These are phyloP conservation scores for Pholiota adiposa DNA, from an alignment of 1,284 basidiomycete species.

Conservation along the genomic window DNA sequence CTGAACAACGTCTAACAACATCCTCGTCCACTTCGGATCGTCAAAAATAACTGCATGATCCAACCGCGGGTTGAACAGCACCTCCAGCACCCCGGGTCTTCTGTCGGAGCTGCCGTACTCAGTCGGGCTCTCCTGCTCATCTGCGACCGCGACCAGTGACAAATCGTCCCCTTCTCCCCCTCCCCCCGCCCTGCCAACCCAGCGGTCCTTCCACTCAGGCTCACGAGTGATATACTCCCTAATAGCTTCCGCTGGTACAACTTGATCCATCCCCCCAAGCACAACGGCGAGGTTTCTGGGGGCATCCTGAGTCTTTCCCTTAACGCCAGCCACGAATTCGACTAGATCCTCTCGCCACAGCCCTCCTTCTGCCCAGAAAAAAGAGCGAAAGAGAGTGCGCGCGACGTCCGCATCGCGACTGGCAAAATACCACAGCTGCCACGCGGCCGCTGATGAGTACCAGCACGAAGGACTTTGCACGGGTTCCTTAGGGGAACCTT, in stretches of 20 bases:
- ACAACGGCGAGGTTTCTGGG: constrained; percentile 43
- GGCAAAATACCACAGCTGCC: constrained; percentile 72
- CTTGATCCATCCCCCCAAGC: constrained; percentile 60
- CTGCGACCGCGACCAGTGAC: background rate
- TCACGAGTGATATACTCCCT: constrained; percentile 3
- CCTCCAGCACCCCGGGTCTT: constrained; percentile 41
- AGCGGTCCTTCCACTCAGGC: background rate
- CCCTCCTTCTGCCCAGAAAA: constrained; percentile 68
- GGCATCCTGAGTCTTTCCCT: background rate
- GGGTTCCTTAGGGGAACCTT: background rate
- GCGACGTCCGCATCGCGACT: constrained; percentile 65
- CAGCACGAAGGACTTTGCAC: background rate
- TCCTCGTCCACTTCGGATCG: constrained; percentile 26
- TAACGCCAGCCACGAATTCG: constrained; percentile 23
- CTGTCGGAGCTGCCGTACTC: no score
- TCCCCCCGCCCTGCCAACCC: background rate
- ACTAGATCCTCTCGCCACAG: constrained; percentile 63
- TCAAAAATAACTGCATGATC: constrained; percentile 66
- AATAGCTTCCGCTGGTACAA: constrained; percentile 55
- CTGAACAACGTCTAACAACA: constrained; percentile 44
- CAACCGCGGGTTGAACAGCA: constrained; percentile 51
- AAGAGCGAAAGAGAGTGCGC: constrained; percentile 57
- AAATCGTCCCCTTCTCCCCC: no score
- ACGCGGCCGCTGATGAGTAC: constrained; percentile 53
- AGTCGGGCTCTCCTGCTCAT: background rate